Percentiles rank a stretch among this genome's conserved stretches.
Evolutionary conservation across 257 asterid species (phyloP).

Genomic region (Linaria vulgaris): DNA sequence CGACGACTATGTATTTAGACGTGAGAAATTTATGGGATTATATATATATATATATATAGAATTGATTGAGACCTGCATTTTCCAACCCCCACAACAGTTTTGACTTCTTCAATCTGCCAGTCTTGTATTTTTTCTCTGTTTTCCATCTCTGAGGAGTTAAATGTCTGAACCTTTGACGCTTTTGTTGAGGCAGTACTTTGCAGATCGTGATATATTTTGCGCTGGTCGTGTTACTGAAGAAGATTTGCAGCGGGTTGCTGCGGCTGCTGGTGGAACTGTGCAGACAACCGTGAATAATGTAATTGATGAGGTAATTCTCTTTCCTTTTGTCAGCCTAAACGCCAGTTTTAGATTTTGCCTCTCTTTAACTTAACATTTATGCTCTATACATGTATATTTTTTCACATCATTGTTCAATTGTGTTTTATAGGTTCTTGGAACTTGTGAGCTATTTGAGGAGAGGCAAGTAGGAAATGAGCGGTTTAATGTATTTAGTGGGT

Average conservation of each 20-base stretch:
- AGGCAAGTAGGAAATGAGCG: conserved; percentile 96
- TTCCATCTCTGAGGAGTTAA: background rate
- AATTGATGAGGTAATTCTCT: conserved; percentile 68
- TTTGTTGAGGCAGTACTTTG: conserved; percentile 66
- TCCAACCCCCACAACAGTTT: background rate
- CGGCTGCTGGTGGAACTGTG: conserved; percentile 84
- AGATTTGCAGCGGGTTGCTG: conserved; percentile 84
- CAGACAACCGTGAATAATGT: conserved; percentile 90
- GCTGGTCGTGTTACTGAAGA: conserved; percentile 96
- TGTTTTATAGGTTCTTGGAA: conserved; percentile 66
- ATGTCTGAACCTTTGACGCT: conserved; percentile 4
- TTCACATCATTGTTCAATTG: conserved; percentile 17
- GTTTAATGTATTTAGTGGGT: conserved; percentile 87
- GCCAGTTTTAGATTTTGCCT: conserved; percentile 5
- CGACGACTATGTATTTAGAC: background rate
- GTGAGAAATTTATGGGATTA: background rate
- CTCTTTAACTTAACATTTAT: background rate
- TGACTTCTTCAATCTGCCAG: background rate
- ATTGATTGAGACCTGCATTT: background rate
- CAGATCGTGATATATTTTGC: conserved; percentile 90
- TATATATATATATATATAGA: background rate
- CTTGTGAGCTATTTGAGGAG: conserved; percentile 85
- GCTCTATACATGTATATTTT: conserved; percentile 1
- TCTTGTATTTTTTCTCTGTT: background rate
- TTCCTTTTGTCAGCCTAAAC: conserved; percentile 12